Evolutionary conservation across 1,284 basidiomycete genomes (phyloP).

Genomic region (Puccinia hordei): DNA sequence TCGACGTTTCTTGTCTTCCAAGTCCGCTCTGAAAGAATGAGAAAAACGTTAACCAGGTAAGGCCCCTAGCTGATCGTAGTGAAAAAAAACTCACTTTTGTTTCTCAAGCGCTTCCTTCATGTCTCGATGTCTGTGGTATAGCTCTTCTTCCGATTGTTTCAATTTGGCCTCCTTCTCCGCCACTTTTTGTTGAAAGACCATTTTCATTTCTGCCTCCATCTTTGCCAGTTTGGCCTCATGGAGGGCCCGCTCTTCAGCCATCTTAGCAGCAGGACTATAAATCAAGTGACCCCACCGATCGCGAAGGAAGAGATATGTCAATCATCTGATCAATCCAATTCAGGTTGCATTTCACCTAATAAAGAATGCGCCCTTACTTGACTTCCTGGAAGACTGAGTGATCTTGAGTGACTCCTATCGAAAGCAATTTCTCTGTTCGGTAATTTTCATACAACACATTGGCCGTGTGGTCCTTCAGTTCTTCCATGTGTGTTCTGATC

Average conservation of each 20-base stretch:
- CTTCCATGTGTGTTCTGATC: conserved; percentile 96
- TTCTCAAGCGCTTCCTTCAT: conserved; percentile 82
- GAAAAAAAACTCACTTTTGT: conserved; percentile 44
- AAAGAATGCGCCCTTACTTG: conserved; percentile 69
- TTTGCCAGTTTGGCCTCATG: conserved; percentile 81
- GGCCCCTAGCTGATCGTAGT: neutral
- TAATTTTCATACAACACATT: conserved; percentile 92
- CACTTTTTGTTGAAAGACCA: conserved; percentile 97
- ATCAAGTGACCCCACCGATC: conserved; percentile 9
- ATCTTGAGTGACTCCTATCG: conserved; percentile 95
- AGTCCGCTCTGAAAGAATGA: conserved; percentile 32
- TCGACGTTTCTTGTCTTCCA: conserved; percentile 51
- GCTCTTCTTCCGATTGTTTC: conserved; percentile 95
- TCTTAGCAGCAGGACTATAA: conserved; percentile 81
- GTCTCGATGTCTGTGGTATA: conserved; percentile 94
- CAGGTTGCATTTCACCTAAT: neutral
- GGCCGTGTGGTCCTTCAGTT: conserved; percentile 90
- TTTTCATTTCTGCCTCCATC: conserved; percentile 84
- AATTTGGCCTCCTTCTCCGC: conserved; percentile 97
- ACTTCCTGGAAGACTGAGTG: conserved; percentile 96
- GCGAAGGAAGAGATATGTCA: neutral
- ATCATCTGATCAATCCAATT: neutral
- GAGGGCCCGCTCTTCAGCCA: conserved; percentile 84
- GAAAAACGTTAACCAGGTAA: neutral
- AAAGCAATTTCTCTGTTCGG: conserved; percentile 87